phyloP scores from a whole-genome alignment of 2,329 filamentous ascomycete genomes.

The Penicillium verrucosum region DNA sequence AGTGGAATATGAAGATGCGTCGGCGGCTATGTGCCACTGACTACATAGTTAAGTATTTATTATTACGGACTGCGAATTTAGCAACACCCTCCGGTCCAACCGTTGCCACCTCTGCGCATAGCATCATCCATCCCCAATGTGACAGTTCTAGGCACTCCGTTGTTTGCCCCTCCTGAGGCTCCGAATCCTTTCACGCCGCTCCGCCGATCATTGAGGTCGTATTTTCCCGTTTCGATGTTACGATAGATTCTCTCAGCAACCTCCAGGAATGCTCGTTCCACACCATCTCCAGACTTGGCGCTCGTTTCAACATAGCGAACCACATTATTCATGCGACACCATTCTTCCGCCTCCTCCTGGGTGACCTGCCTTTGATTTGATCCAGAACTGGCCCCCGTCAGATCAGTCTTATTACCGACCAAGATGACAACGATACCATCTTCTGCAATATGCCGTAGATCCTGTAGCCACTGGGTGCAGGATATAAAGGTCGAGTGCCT shows the following conservation, averaged over 20 bases:
- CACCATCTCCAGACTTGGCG: slow-evolving; percentile 90
- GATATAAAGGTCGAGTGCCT: slow-evolving; percentile 80
- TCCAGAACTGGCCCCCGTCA: slow-evolving; percentile 54
- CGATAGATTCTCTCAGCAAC: slow-evolving; percentile 94
- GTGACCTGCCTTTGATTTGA: slow-evolving; percentile 69
- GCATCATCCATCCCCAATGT: slow-evolving; percentile 48
- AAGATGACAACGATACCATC: slow-evolving; percentile 91
- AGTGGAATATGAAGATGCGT: neutral
- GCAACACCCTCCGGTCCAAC: slow-evolving; percentile 39
- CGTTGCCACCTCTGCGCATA: slow-evolving; percentile 41
- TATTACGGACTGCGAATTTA: slow-evolving; percentile 19
- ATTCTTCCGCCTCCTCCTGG: slow-evolving; percentile 77
- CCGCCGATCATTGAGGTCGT: slow-evolving; percentile 88
- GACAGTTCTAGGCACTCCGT: slow-evolving; percentile 40
- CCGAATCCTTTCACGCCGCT: slow-evolving; percentile 76
- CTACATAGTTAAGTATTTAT: neutral
- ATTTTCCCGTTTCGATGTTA: slow-evolving; percentile 92
- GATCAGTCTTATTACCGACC: slow-evolving; percentile 92
- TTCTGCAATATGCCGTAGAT: slow-evolving; percentile 91
- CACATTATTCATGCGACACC: slow-evolving; percentile 81
- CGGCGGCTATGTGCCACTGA: neutral
- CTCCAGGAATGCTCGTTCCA: slow-evolving; percentile 88
- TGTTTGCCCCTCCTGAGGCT: slow-evolving; percentile 37
- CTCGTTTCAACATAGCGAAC: slow-evolving; percentile 94
- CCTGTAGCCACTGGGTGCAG: slow-evolving; percentile 89